phyloP scores from a whole-genome alignment of 1,284 basidiomycete genomes.

The Pholiota adiposa region DNA sequence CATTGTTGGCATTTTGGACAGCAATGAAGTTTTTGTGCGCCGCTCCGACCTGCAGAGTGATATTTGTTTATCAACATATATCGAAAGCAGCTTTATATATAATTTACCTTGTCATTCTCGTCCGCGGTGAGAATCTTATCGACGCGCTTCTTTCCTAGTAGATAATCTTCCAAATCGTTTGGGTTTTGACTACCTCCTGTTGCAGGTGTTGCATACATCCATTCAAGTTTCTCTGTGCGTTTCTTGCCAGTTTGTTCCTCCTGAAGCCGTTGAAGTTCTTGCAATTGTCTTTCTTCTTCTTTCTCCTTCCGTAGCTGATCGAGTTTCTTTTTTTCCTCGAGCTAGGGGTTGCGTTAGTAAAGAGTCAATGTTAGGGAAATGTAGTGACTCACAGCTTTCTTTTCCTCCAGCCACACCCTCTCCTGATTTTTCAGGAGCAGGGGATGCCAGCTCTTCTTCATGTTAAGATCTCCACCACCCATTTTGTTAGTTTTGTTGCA shows the following conservation, averaged over 20 bases:
- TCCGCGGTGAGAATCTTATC: constrained; percentile 94
- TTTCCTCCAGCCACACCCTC: constrained; percentile 98
- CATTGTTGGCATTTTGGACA: constrained; percentile 91
- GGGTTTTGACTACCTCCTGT: constrained; percentile 81
- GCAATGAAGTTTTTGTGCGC: constrained; percentile 91
- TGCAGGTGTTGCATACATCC: constrained; percentile 98
- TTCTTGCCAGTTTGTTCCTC: constrained; percentile 95
- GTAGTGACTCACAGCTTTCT: constrained; percentile 77
- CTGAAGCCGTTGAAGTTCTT: constrained; percentile 93
- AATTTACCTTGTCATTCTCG: constrained; percentile 82
- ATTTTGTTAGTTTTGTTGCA: constrained; percentile 61
- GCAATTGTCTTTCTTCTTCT: constrained; percentile 95
- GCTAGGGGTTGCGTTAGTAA: constrained; percentile 46
- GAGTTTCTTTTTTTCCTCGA: constrained; percentile 98
- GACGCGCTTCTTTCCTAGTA: constrained; percentile 97
- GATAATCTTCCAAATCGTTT: constrained; percentile 94
- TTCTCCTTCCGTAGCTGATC: constrained; percentile 96
- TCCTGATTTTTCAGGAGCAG: constrained; percentile 98
- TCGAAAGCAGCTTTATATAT: background rate
- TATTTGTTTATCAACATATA: background rate
- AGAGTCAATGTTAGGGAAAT: constrained; percentile 10
- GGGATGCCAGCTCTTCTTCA: constrained; percentile 99
- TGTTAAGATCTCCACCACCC: constrained; percentile 94
- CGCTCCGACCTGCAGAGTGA: constrained; percentile 64
- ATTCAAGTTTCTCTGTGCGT: constrained; percentile 92